Conservation (phyloP, 2,329 filamentous ascomycete species). For the Fusarium nygamai region DNA sequence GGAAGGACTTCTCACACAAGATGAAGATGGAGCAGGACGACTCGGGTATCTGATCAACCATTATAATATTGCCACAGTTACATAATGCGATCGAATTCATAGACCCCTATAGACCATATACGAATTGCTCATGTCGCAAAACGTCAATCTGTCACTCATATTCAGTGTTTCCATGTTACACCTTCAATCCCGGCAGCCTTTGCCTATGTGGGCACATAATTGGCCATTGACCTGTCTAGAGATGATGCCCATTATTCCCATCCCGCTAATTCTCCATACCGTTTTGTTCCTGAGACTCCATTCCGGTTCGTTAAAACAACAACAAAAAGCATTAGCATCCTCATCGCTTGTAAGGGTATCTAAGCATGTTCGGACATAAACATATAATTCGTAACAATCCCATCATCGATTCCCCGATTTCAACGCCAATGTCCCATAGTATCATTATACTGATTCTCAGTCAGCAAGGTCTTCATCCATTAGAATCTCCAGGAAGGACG, state of each 20-base stretch:
- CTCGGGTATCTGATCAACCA: conserved; percentile 26
- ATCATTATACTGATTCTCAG: conserved; percentile 35
- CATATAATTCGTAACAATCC: conserved; percentile 25
- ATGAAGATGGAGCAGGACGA: conserved; percentile 34
- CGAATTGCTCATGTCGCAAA: neutral
- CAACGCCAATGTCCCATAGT: conserved; percentile 20
- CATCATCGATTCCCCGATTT: conserved; percentile 14
- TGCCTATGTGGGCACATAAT: neutral
- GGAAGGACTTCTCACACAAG: conserved; percentile 19
- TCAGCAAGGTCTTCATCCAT: conserved; percentile 44
- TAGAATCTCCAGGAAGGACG: conserved; percentile 48
- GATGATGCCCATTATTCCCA: neutral
- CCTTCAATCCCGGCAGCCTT: neutral
- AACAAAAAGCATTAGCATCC: conserved; percentile 17
- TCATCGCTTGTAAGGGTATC: conserved; percentile 41
- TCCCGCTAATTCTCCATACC: conserved; percentile 6
- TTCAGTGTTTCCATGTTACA: neutral
- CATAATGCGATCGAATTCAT: neutral
- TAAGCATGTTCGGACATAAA: conserved; percentile 39
- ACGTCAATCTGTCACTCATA: neutral
- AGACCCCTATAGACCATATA: conserved; percentile 12
- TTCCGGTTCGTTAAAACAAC: conserved; percentile 25
- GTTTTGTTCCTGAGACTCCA: conserved; percentile 17
- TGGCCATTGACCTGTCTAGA: conserved; percentile 8
- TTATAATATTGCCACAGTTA: neutral